phyloP scores from a whole-genome alignment of 139 green algal species.

The Chlorella sp. region DNA sequence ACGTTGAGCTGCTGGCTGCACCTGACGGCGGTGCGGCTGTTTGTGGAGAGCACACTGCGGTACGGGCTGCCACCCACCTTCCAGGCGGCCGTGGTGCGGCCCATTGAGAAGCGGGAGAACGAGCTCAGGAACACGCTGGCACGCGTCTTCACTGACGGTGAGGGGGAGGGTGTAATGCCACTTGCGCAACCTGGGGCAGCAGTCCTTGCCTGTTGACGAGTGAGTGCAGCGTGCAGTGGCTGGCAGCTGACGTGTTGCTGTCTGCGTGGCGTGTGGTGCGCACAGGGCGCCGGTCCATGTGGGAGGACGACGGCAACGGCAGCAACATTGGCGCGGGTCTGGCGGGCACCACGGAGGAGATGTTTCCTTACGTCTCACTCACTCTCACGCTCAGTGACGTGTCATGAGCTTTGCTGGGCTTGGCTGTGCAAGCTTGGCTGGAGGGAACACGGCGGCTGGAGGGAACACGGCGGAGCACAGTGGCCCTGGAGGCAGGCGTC shows the following conservation, averaged over 20 bases:
- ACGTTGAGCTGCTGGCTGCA: constrained; percentile 90
- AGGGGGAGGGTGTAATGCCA: background rate
- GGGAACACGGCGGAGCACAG: too few species aligned
- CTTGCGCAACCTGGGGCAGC: background rate
- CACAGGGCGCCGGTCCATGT: constrained; percentile 4
- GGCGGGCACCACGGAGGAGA: constrained; percentile 44
- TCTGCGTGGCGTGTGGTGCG: background rate
- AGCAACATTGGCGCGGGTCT: constrained; percentile 27
- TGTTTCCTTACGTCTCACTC: constrained; percentile 82
- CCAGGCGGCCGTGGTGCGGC: constrained; percentile 64
- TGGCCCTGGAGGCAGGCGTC: too few species aligned
- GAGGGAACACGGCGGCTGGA: too few species aligned
- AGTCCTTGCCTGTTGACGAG: constrained; percentile 1
- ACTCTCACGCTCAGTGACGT: constrained; percentile 47
- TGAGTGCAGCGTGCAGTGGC: background rate
- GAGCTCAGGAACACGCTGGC: constrained; percentile 62
- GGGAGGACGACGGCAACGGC: constrained; percentile 42
- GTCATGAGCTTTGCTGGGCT: too few species aligned
- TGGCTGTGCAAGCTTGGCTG: too few species aligned
- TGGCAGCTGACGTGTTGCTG: background rate
- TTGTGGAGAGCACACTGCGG: constrained; percentile 94
- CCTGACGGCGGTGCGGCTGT: constrained; percentile 83
- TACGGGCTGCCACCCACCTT: constrained; percentile 91
- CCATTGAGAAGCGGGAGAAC: constrained; percentile 51
- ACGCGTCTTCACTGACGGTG: constrained; percentile 40